A percentile compares a stretch with the other conserved stretches of the same genome.
These are phyloP conservation scores for Ceratocystis albifundus DNA, from an alignment of 2,329 filamentous ascomycete genomes.

Conservation along the genomic window DNA sequence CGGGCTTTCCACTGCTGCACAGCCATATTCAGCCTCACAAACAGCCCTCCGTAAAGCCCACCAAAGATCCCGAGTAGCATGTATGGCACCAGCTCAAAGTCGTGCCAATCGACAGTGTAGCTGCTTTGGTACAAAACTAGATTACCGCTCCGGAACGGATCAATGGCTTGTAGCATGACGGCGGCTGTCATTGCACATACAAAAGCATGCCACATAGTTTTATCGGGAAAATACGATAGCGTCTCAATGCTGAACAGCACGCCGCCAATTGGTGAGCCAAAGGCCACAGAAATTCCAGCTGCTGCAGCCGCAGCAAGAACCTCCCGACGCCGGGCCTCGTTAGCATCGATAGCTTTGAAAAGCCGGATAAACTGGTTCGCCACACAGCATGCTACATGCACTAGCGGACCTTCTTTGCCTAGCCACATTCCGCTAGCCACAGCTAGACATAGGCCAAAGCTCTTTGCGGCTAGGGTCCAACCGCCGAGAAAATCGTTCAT, in stretches of 20 bases:
- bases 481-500: constrained; percentile 74
- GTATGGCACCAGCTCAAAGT: constrained; percentile 85
- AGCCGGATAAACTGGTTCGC: constrained; percentile 88
- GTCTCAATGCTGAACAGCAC: constrained; percentile 92
- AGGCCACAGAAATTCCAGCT: constrained; percentile 85
- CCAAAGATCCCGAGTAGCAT: constrained; percentile 75
- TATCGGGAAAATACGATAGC: constrained; percentile 96
- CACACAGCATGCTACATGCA: constrained; percentile 94
- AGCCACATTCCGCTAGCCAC: constrained; percentile 94
- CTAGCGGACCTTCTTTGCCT: constrained; percentile 87
- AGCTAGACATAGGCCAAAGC: constrained; percentile 74
- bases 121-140: constrained; percentile 93
- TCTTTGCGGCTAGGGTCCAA: constrained; percentile 86
- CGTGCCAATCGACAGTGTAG: constrained; percentile 84
- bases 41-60: constrained; percentile 86
- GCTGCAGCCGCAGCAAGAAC: constrained; percentile 85
- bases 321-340: constrained; percentile 91
- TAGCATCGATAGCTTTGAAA: constrained; percentile 67
- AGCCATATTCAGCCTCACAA: constrained; percentile 88
- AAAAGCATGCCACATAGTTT: constrained; percentile 99
- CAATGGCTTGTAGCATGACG: constrained; percentile 80
- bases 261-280: constrained; percentile 85
- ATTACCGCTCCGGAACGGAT: constrained; percentile 90
- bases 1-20: constrained; percentile 53
- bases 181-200: constrained; percentile 99